Conservation (phyloP, 306 rosid species). For the Vigna angularis region DNA sequence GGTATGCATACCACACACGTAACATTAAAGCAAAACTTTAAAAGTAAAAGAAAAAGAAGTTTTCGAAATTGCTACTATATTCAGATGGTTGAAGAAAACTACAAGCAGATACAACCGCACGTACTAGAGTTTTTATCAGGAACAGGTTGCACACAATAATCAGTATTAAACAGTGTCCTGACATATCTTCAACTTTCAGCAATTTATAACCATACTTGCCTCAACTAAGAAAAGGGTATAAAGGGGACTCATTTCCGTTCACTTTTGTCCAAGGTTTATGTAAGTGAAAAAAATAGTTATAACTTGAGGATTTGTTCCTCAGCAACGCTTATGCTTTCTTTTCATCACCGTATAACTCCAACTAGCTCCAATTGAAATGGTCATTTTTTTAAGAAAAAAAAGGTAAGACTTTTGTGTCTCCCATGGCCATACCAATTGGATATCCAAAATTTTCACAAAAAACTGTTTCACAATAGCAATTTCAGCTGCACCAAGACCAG, state of each 20-base stretch:
- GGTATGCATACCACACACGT: not conserved
- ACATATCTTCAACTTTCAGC: conserved; percentile 24
- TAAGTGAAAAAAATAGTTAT: not conserved
- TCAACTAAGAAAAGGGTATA: not conserved
- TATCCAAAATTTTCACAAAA: not conserved
- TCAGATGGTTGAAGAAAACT: not conserved
- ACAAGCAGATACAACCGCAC: not conserved
- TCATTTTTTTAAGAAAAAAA: not conserved
- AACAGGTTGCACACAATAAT: conserved; percentile 3
- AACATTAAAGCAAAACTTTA: not conserved
- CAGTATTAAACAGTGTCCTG: not conserved
- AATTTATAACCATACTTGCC: conserved; percentile 17
- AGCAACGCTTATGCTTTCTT: conserved; percentile 22
- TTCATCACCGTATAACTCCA: conserved; percentile 1
- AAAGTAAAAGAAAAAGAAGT: too few relatives aligned
- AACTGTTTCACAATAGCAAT: not conserved
- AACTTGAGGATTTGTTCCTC: not conserved
- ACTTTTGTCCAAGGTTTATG: conserved; percentile 11
- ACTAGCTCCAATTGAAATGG: not conserved
- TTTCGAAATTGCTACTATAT: not conserved
- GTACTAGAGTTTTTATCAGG: not conserved
- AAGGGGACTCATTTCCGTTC: conserved; percentile 23
- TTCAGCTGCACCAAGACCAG: not conserved
- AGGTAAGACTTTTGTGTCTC: not conserved
- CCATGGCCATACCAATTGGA: not conserved